These are phyloP conservation scores for Tuber aestivum DNA, from an alignment of 495 filamentous ascomycete genomes.

Conservation along the genomic window DNA sequence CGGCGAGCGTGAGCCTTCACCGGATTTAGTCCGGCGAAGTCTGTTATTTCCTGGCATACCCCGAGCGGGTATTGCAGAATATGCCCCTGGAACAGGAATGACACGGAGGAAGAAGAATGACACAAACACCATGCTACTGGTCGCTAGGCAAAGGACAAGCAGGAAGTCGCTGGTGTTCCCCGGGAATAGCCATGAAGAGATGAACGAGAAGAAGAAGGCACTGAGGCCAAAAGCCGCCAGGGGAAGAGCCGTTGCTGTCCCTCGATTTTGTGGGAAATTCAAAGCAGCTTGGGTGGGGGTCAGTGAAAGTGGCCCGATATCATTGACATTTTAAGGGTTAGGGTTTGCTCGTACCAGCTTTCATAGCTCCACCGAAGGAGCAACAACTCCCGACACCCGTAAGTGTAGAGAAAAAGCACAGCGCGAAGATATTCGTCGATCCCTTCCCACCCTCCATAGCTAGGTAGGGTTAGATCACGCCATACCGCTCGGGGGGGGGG, in stretches of 20 bases:
- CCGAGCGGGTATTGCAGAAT: conserved; percentile 57
- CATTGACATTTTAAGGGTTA: conserved; percentile 12
- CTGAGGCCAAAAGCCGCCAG: conserved; percentile 89
- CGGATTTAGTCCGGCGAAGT: conserved; percentile 59
- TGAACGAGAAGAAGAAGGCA: conserved; percentile 86
- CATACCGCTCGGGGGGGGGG: neutral
- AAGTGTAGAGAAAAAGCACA: conserved; percentile 77
- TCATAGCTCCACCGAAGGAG: conserved; percentile 80
- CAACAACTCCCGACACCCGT: conserved; percentile 82
- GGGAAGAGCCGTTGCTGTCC: conserved; percentile 90
- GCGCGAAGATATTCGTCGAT: conserved; percentile 59
- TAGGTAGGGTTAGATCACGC: conserved; percentile 8
- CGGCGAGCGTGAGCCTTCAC: conserved; percentile 48
- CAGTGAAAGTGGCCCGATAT: conserved; percentile 6
- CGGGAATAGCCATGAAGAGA: conserved; percentile 73
- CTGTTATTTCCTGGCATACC: conserved; percentile 51
- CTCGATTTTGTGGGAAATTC: conserved; percentile 87
- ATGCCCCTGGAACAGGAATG: conserved; percentile 57
- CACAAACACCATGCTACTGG: conserved; percentile 63
- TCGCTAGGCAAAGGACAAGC: conserved; percentile 72
- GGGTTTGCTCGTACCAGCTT: conserved; percentile 52
- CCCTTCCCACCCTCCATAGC: conserved; percentile 54
- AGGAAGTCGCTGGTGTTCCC: conserved; percentile 76
- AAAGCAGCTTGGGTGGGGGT: conserved; percentile 56
- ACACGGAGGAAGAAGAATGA: conserved; percentile 79